These are phyloP conservation scores for Trichoderma simmonsii DNA, from an alignment of 2,329 filamentous ascomycete species.

Conservation along the genomic window DNA sequence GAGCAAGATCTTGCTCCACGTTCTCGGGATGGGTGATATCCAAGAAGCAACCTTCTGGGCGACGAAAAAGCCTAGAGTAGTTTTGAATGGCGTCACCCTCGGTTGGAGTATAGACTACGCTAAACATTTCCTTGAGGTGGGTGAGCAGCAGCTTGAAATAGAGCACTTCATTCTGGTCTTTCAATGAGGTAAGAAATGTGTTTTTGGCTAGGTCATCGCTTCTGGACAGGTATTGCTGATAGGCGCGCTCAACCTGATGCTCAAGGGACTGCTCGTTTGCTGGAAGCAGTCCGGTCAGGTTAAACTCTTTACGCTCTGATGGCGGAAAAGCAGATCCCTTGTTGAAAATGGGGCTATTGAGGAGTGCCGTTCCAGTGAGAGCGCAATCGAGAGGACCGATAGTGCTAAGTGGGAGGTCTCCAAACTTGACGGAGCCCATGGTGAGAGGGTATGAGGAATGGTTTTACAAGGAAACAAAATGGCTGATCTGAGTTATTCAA, in stretches of 20 bases:
- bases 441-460: neutral
- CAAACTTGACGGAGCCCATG: slow-evolving; percentile 28
- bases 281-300: slow-evolving; percentile 70
- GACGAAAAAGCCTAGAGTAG: slow-evolving; percentile 73
- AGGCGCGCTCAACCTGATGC: slow-evolving; percentile 72
- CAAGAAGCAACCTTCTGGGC: slow-evolving; percentile 77
- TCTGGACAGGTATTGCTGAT: slow-evolving; percentile 69
- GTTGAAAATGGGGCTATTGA: slow-evolving; percentile 55
- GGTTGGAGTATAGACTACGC: slow-evolving; percentile 86
- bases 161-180: slow-evolving; percentile 79
- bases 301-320: slow-evolving; percentile 67
- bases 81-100: slow-evolving; percentile 86
- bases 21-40: slow-evolving; percentile 67
- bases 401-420: slow-evolving; percentile 35
- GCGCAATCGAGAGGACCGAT: slow-evolving; percentile 37
- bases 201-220: slow-evolving; percentile 73
- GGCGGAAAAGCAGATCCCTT: slow-evolving; percentile 76
- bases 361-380: slow-evolving; percentile 34
- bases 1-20: slow-evolving; percentile 62
- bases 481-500: neutral
- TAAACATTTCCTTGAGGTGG: slow-evolving; percentile 83
- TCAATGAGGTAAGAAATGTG: slow-evolving; percentile 80
- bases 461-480: neutral
- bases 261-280: slow-evolving; percentile 70
- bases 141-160: slow-evolving; percentile 64